phyloP scores from a whole-genome alignment of 2,329 filamentous ascomycete genomes.

The Parastagonospora avenae region DNA sequence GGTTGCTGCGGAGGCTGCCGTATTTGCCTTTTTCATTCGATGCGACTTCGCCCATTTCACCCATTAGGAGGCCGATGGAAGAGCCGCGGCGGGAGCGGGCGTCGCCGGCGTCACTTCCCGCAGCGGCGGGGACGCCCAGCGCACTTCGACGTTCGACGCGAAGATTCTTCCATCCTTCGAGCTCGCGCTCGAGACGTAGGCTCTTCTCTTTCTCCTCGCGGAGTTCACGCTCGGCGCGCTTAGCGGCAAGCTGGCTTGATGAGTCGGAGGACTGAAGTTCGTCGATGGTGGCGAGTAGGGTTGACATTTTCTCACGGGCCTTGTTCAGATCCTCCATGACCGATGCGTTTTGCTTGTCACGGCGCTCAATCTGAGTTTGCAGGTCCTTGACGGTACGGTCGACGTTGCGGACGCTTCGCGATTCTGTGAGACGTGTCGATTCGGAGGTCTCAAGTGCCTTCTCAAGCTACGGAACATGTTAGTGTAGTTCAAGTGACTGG shows the following conservation, averaged over 20 bases:
- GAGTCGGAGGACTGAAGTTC: slow-evolving; percentile 91
- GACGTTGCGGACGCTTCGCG: slow-evolving; percentile 86
- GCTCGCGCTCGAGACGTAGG: slow-evolving; percentile 81
- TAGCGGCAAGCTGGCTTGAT: slow-evolving; percentile 76
- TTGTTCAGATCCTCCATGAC: slow-evolving; percentile 83
- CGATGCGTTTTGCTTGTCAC: slow-evolving; percentile 83
- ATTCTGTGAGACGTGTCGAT: slow-evolving; percentile 75
- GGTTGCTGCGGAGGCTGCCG: slow-evolving; percentile 36
- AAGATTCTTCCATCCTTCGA: slow-evolving; percentile 79
- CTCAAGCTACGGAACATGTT: slow-evolving; percentile 69
- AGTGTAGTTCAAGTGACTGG: slow-evolving; percentile 8
- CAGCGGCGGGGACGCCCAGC: slow-evolving; percentile 39
- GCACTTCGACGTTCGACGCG: slow-evolving; percentile 62
- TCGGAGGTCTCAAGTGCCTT: slow-evolving; percentile 84
- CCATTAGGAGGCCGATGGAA: slow-evolving; percentile 47
- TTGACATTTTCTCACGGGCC: slow-evolving; percentile 87
- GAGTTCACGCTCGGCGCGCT: slow-evolving; percentile 87
- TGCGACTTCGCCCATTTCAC: slow-evolving; percentile 41
- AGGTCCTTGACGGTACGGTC: slow-evolving; percentile 94
- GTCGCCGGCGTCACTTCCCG: slow-evolving; percentile 52
- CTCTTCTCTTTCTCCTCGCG: slow-evolving; percentile 85
- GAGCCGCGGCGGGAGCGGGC: slow-evolving; percentile 51
- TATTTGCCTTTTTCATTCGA: slow-evolving; percentile 40
- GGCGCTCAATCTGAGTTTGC: slow-evolving; percentile 87
- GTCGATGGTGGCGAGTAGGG: slow-evolving; percentile 87